A percentile compares a stretch with the other conserved stretches of the same genome.
Evolutionary conservation across 371 early-diverging fungal genomes (phyloP).

Genomic region (Apophysomyces ossiformis): DNA sequence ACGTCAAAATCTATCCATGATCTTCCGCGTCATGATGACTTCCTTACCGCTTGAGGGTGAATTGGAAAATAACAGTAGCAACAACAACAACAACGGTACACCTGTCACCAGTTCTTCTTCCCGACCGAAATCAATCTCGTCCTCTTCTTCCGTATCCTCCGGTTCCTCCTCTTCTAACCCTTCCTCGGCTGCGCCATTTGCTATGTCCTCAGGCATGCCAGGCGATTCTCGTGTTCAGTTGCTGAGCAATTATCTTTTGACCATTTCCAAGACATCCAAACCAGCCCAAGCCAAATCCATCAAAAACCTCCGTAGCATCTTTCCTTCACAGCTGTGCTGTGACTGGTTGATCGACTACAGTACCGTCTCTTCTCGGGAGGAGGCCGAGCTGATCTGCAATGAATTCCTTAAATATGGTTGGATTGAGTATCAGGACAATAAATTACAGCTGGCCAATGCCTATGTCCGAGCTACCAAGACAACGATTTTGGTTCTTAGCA

Average conservation of each 20-base stretch:
- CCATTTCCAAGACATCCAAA: constrained; percentile 25
- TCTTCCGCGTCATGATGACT: constrained; percentile 47
- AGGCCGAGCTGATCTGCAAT: constrained; percentile 58
- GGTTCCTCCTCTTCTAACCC: constrained; percentile 22
- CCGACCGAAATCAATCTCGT: constrained; percentile 6
- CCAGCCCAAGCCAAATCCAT: constrained; percentile 18
- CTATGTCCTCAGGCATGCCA: neutral
- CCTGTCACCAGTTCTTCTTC: neutral
- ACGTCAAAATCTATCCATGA: constrained; percentile 22
- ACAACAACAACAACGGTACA: neutral
- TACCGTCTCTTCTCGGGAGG: constrained; percentile 63
- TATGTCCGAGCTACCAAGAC: constrained; percentile 18
- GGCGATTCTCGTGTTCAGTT: constrained; percentile 44
- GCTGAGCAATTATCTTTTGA: constrained; percentile 44
- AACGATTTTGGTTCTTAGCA: constrained; percentile 20
- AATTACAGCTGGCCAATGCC: constrained; percentile 11
- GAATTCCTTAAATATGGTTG: constrained; percentile 61
- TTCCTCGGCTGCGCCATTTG: constrained; percentile 9
- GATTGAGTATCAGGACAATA: constrained; percentile 47
- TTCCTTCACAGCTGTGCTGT: constrained; percentile 47
- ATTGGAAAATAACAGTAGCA: neutral
- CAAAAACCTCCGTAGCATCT: constrained; percentile 37
- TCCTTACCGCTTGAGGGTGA: constrained; percentile 44
- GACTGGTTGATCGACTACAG: constrained; percentile 69
- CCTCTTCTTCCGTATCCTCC: constrained; percentile 13